Evolutionary conservation across 805 yeast species (phyloP), one percentile per base, ranked within the genome.

Genomic region (Candida chauliodis): DNA sequence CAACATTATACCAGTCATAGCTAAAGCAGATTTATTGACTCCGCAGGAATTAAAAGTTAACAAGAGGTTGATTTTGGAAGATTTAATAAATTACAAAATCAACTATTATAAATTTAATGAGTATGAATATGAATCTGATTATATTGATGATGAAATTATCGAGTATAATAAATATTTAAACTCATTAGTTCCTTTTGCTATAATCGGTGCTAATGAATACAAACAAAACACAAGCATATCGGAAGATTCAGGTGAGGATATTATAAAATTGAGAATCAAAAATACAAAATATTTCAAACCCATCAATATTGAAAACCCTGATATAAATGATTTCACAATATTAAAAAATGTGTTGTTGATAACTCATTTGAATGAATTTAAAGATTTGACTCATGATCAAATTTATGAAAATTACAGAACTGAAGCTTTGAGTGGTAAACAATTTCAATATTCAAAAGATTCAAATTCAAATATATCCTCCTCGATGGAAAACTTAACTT

Each of bases 371-470:
- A 81, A 81, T 56, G 96, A 89, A 56, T 78, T 89, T 61, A 87
- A 87, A 63, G 96, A 89, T 52, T 73, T 77, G 53, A 89, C 97
- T 6, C 95, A 85, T 58, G 95, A 88, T 57, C 75, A 81, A 28
- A 67, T 89, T 46, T 89, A 89, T 60, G 97, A 89, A 61, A 81
- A 80, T 56, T 89, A 89, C 63, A 81, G 97, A 73, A 85, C 96
- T 8, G 88, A 81, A 53, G 89, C 90, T 13, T 73, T 85, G 46
- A 79, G 87, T 20, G 81, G 84, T 21, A 82, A 78, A 43, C 67
- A 59, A 53, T 66, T 69, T 57, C 66, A 66, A 41, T 68, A 70
- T 46, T 30, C 24, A 15, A 28, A 23, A 13, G 32, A 39, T 8
- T 14, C 21, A 7, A 20, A 10, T n/a, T 19, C 37, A 13, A 15